A percentile compares a stretch with the other conserved stretches of the same genome.
Evolutionary conservation across 1,139 yeast genomes (phyloP).

Genomic region (Saccharomyces hybrid): DNA sequence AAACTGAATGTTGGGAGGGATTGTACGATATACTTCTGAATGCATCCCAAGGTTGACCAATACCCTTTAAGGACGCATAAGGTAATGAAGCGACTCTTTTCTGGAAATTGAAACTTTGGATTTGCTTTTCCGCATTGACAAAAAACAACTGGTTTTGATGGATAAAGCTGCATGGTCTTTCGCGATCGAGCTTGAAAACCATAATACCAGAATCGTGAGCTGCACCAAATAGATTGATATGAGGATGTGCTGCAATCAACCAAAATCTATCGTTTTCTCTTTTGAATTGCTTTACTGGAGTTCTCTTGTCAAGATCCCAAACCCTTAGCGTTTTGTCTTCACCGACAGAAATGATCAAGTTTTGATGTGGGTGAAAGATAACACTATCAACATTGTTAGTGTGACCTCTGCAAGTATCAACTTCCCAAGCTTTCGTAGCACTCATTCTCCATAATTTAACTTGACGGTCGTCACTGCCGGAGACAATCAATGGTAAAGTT

Average conservation of each 20-base stretch:
- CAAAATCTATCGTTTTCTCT: constrained; percentile 94
- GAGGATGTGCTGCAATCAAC: constrained; percentile 85
- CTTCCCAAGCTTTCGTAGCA: constrained; percentile 98
- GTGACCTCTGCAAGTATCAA: constrained; percentile 97
- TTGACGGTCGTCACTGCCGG: constrained; percentile 94
- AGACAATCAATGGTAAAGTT: constrained; percentile 85
- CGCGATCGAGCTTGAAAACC: constrained; percentile 96
- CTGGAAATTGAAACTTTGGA: constrained; percentile 68
- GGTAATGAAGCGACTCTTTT: constrained; percentile 61
- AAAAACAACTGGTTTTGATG: constrained; percentile 65
- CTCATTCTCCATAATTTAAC: constrained; percentile 97
- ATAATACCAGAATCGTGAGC: constrained; percentile 97
- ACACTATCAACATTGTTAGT: constrained; percentile 87
- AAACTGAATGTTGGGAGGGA: constrained; percentile 81
- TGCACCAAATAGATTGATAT: constrained; percentile 86
- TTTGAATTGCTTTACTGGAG: constrained; percentile 89
- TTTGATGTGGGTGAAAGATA: constrained; percentile 89
- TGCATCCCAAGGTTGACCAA: constrained; percentile 82
- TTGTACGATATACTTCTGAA: constrained; percentile 82
- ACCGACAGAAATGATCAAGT: constrained; percentile 83
- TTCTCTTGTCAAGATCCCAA: constrained; percentile 93
- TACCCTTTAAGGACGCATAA: constrained; percentile 71
- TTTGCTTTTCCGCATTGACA: constrained; percentile 79
- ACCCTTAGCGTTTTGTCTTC: constrained; percentile 97
- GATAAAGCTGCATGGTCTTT: constrained; percentile 82